Conservation (phyloP, 805 yeast genomes). For the Starmerella vitae region DNA sequence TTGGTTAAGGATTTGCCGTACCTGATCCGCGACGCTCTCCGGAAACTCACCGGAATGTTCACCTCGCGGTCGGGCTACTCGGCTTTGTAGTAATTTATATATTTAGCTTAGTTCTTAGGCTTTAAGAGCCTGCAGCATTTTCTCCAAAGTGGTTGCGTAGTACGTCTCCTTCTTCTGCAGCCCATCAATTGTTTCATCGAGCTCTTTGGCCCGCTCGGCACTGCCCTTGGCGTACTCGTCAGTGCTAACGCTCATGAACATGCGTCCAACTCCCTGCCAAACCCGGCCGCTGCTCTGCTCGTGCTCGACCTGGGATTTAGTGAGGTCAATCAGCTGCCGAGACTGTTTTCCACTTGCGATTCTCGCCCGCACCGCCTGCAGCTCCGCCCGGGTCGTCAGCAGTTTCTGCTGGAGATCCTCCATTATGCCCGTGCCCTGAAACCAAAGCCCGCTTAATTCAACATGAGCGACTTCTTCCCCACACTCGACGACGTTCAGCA, state of each 20-base stretch:
- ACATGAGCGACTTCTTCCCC: constrained; percentile 20
- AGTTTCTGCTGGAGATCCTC: constrained; percentile 62
- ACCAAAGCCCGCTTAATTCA: too few species aligned
- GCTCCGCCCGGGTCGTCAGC: constrained; percentile 45
- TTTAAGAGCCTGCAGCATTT: constrained; percentile 32
- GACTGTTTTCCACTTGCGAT: constrained; percentile 38
- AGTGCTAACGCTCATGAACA: constrained; percentile 34
- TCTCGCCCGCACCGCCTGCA: constrained; percentile 41
- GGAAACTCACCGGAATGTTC: constrained; percentile 56
- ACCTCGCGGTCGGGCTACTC: constrained; percentile 77
- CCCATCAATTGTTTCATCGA: constrained; percentile 46
- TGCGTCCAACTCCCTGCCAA: constrained; percentile 79
- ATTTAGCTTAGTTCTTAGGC: neutral
- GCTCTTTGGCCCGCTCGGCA: constrained; percentile 38
- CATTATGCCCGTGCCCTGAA: too few species aligned
- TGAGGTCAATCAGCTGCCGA: constrained; percentile 40
- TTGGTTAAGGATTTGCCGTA: constrained; percentile 53
- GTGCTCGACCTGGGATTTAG: constrained; percentile 43
- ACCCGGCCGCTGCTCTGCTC: constrained; percentile 33
- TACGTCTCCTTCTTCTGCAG: constrained; percentile 58
- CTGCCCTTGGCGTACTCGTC: constrained; percentile 38
- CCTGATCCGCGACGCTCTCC: constrained; percentile 59
- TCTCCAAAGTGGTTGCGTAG: constrained; percentile 62
- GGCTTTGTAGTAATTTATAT: constrained; percentile 45
- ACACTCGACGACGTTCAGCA: constrained; percentile 18